Percentiles rank a stretch among this genome's conserved stretches.
Conservation (phyloP, 352 stramenopile genomes). For the Phytopythium cucurbitacearum region DNA sequence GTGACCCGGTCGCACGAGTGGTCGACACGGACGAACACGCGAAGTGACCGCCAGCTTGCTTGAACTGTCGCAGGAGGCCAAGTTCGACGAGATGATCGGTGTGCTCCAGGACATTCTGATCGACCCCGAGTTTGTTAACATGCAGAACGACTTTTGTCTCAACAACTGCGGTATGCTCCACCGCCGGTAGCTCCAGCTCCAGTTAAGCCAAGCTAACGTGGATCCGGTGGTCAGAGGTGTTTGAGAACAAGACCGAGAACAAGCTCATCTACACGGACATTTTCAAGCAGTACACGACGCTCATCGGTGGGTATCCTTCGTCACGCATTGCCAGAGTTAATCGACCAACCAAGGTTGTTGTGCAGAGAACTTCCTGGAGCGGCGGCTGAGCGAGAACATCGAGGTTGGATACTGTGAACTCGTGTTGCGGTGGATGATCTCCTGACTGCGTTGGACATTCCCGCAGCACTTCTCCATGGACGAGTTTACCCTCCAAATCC, state of each 20-base stretch:
- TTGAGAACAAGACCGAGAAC: conserved; percentile 82
- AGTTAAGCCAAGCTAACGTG: conserved; percentile 2
- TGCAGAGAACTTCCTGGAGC: conserved; percentile 66
- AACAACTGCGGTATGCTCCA: conserved; percentile 59
- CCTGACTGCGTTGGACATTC: not conserved
- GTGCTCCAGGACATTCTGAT: conserved; percentile 77
- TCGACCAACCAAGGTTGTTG: conserved; percentile 2
- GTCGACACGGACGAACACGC: not conserved
- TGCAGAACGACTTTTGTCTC: conserved; percentile 76
- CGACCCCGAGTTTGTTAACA: conserved; percentile 70
- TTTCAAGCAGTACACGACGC: conserved; percentile 68
- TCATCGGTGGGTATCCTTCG: conserved; percentile 51
- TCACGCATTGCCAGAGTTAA: not conserved
- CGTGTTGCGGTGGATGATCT: not conserved
- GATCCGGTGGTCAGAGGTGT: conserved; percentile 44
- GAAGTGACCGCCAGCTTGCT: not conserved
- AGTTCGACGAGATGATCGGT: conserved; percentile 81
- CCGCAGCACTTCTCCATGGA: conserved; percentile 80
- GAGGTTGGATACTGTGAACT: conserved; percentile 26
- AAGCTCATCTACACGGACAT: conserved; percentile 82
- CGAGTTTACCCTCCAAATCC: conserved; percentile 71
- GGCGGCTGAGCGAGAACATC: conserved; percentile 54
- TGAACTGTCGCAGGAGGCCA: conserved; percentile 27
- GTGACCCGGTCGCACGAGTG: conserved; percentile 6
- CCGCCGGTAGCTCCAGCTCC: not conserved